Evolutionary conservation across 1,139 yeast genomes (phyloP).

Genomic region (Nakaseomyces nivariensis): DNA sequence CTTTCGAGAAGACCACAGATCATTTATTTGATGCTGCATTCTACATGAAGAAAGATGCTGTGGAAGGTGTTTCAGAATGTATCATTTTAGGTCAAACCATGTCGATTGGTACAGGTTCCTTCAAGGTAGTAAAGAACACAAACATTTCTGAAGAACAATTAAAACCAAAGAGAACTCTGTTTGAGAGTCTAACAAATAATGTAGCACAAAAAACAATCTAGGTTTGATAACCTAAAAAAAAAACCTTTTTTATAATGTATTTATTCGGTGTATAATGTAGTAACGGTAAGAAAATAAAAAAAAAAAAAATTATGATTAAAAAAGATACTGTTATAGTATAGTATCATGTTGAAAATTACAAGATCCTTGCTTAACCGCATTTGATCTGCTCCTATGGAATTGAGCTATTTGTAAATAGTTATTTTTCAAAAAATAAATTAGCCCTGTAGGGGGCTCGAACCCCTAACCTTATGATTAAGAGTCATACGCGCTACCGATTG

Average conservation of each 20-base stretch:
- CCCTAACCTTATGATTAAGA: constrained; percentile 39
- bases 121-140: constrained; percentile 65
- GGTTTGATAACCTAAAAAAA: too few relatives aligned
- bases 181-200: constrained; percentile 42
- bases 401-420: background rate
- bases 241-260: background rate
- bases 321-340: too few relatives aligned
- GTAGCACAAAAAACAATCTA: constrained; percentile 7
- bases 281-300: background rate
- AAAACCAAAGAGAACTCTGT: constrained; percentile 45
- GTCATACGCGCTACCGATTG: constrained; percentile 41
- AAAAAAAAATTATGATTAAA: background rate
- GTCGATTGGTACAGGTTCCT: constrained; percentile 96
- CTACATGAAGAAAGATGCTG: constrained; percentile 89
- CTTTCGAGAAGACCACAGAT: constrained; percentile 97
- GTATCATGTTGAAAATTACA: too few relatives aligned
- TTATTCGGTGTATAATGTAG: background rate
- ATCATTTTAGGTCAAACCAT: constrained; percentile 95
- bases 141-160: constrained; percentile 38
- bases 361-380: too few relatives aligned
- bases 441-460: constrained; percentile 41
- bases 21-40: constrained; percentile 97
- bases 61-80: constrained; percentile 97
- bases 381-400: too few relatives aligned
- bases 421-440: constrained; percentile 11